Base-by-base conservation (phyloP, 176 grass and related monocot genomes). In the Musa schizocarpa region DNA sequence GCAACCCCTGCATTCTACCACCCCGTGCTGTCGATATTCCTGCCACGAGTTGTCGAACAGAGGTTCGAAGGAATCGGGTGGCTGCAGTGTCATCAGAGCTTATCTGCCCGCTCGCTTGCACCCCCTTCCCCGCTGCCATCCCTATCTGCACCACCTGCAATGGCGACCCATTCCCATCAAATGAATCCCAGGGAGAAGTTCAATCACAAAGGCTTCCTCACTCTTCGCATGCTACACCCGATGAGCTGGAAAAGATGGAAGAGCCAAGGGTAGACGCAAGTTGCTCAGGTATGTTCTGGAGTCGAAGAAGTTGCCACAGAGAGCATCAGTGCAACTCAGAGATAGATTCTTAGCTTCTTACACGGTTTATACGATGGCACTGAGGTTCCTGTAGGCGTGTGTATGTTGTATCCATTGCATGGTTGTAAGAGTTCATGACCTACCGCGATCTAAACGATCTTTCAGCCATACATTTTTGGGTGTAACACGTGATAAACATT, bases 281-380 rank as follows among this genome's bases (percentile, higher is more conserved):
- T 51, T 94, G 95, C 87, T 96, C 93, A 8, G 77, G 89, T 65
- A 88, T 90, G 81, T 96, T 92, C 78, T 99, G 95, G 86, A 87
- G 84, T 57, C 79, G 95, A 78, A 85, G 95, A 85, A 99, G 88
- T 76, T 99, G 95, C 71, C 90, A 99, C 43, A 87, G 95, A 71
- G 91, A 99, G 86, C 84, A 99, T 55, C 95, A 94, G 62, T 99
- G 95, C 73, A 91, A 91, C 81, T 88, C 91, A 11, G 95, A 99
- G 48, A 99, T 99, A 77, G 90, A 88, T 23, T 81, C 82, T 11
- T 97, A 85, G 79, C 71, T 80, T 57, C 57, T 81, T 65, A 80
- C 34, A 43, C 34, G 4, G 34, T 43, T 43, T 43, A 43, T 16
- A 57, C 13, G 55, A 57, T 0, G 55, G 55, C 13, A 16, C 16